phyloP scores from a whole-genome alignment of 176 grass and related monocot species.

The Otatea glauca region DNA sequence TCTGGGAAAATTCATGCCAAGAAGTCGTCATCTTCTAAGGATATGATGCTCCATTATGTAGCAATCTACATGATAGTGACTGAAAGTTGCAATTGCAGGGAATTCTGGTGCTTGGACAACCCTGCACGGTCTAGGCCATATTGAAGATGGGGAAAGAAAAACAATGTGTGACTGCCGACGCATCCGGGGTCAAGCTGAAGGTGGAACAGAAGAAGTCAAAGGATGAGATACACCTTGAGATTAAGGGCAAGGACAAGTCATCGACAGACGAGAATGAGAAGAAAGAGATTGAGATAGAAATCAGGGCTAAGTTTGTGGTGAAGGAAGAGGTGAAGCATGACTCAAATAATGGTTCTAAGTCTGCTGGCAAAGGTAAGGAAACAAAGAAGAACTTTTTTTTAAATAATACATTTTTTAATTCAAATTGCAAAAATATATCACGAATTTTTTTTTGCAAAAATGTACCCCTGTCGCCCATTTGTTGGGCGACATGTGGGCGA shows the following conservation, averaged over 20 bases:
- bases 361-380: conserved; percentile 19
- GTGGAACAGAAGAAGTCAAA: conserved; percentile 56
- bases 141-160: conserved; percentile 49
- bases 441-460: too few relatives aligned
- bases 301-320: conserved; percentile 53
- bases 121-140: neutral
- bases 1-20: too few relatives aligned
- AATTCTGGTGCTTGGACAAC: neutral
- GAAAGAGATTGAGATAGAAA: conserved; percentile 58
- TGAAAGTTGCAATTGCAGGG: neutral
- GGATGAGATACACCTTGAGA: conserved; percentile 66
- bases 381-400: too few relatives aligned
- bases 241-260: conserved; percentile 65
- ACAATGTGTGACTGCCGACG: conserved; percentile 2
- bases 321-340: conserved; percentile 58
- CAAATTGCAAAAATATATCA: too few relatives aligned
- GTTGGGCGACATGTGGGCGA: too few relatives aligned
- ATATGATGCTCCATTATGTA: too few relatives aligned
- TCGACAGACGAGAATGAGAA: conserved; percentile 43
- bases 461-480: too few relatives aligned
- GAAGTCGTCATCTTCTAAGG: too few relatives aligned
- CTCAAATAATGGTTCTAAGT: conserved; percentile 1
- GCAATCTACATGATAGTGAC: neutral
- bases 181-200: conserved; percentile 19
- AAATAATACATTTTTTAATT: too few relatives aligned